Conservation (phyloP, 805 yeast genomes). For the Debaryomyces hansenii region DNA sequence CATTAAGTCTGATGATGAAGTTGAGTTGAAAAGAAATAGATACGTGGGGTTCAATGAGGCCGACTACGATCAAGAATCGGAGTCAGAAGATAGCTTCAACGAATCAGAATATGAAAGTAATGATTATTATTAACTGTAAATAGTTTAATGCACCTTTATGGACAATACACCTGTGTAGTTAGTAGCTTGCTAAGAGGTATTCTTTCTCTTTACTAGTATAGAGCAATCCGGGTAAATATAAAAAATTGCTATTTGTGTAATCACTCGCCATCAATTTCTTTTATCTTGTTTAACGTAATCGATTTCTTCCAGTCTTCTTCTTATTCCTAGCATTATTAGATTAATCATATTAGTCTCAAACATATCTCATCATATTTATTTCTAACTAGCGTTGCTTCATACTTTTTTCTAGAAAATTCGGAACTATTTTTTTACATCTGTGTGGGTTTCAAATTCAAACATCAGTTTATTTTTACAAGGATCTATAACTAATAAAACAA, state of each 20-base stretch:
- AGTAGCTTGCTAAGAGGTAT: too few species aligned
- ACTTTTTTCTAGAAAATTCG: neutral
- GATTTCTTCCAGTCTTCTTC: neutral
- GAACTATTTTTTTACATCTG: neutral
- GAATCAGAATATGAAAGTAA: conserved; percentile 41
- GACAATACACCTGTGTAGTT: neutral
- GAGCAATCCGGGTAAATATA: neutral
- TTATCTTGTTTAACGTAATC: neutral
- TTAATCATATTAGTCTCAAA: neutral
- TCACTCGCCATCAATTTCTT: neutral
- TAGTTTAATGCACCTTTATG: neutral
- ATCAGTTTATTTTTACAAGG: neutral
- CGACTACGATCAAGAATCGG: conserved; percentile 43
- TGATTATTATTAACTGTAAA: conserved; percentile 35
- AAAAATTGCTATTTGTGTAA: neutral
- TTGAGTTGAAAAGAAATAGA: conserved; percentile 43
- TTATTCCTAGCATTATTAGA: neutral
- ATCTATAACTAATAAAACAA: neutral
- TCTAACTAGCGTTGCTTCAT: neutral
- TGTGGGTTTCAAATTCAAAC: neutral
- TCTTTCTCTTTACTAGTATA: too few species aligned
- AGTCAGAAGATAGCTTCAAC: conserved; percentile 23
- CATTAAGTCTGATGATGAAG: conserved; percentile 43
- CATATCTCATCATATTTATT: neutral
- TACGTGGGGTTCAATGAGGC: conserved; percentile 46